Base-by-base conservation (phyloP, 805 yeast species). In the Nakazawaea molendinolei region DNA sequence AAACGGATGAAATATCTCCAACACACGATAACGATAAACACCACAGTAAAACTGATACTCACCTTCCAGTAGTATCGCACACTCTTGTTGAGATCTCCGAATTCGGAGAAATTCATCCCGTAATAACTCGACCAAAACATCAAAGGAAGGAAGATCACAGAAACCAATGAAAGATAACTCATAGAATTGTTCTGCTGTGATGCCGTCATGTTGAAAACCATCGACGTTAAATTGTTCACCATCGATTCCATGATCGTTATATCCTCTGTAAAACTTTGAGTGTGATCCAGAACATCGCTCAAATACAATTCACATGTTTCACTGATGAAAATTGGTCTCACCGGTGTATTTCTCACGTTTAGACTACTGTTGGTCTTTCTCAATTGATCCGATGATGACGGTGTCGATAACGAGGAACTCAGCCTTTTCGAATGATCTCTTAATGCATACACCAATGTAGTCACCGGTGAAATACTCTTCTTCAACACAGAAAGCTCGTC, bases 121-220 rank as follows among this genome's bases (percentile, higher is more conserved):
- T 70, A 76, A 47, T 73, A 76, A 9, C 81, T 80, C 1, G 80
- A 73, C 65, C 77, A 62, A 47, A 76, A 76, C 5, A 76, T 65
- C 36, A 76, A 49, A 5, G 82, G 82, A 25, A 76, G 56, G 45
- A 76, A 75, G 10, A 76, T 64, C 10, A 76, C 79, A 1, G 80
- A 70, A 8, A 76, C 71, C 25, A 76, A 48, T 6, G 79, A 69
- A 28, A 76, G 56, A 48, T 67, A 65, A 35, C 65, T 61, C 67
- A 76, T 74, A 4, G 79, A 66, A 43, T 63, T 71, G 42, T 73
- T 71, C 3, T 76, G 71, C 30, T 70, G 70, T 8, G 71, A 71
- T 1, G 77, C 67, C 27, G 75, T 66, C 3, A 79, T 74, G 44
- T 76, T 76, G 58, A 74, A 76, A 8, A 73, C 68, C 38, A 76